These are phyloP conservation scores for Epipyxis sp. DNA, from an alignment of 108 stramenopile species.

Conservation along the genomic window DNA sequence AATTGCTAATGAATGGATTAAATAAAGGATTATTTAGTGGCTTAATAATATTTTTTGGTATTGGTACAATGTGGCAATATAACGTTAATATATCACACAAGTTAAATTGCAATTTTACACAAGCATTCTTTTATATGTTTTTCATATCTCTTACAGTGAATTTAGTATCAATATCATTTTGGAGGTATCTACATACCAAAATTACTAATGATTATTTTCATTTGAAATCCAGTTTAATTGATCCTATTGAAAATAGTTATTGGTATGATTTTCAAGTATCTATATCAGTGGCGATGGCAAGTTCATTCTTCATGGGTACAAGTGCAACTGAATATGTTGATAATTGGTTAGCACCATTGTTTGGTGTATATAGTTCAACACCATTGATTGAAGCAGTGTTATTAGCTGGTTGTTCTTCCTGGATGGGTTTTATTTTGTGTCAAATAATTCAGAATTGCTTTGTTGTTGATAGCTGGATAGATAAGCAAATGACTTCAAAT, in stretches of 20 bases:
- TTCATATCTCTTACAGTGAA: neutral
- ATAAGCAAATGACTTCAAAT: too few species aligned
- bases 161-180: neutral
- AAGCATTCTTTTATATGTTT: conserved; percentile 5
- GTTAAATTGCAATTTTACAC: neutral
- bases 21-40: neutral
- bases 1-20: neutral
- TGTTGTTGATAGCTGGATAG: too few species aligned
- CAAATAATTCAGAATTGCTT: neutral
- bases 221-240: neutral
- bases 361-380: neutral
- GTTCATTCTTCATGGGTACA: conserved; percentile 22
- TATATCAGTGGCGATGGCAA: neutral
- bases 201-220: neutral
- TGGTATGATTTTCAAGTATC: neutral
- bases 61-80: neutral
- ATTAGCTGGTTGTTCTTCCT: neutral
- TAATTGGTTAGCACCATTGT: conserved; percentile 10
- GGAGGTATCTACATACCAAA: neutral
- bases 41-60: neutral
- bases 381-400: neutral
- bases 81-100: neutral
- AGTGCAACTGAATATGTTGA: neutral
- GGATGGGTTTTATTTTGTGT: neutral
- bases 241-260: neutral